Base-by-base conservation (phyloP, 768 basidiomycete species). In the Lentinula lateritia region DNA sequence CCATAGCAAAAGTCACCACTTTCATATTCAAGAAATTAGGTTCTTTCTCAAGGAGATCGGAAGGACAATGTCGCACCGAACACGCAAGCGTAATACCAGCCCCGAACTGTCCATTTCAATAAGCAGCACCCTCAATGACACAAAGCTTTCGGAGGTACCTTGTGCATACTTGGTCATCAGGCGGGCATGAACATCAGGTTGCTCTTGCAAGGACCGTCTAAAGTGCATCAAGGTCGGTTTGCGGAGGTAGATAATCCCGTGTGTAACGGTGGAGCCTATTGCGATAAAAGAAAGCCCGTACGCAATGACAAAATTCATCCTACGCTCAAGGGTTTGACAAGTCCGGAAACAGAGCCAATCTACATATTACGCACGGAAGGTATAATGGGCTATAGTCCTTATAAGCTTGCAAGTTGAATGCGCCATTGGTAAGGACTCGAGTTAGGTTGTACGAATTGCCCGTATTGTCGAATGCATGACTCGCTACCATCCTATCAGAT, bases 401-500 rank as follows among this genome's bases (percentile, higher is more conserved):
- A 18, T 61, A 61, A 8, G 77, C 79, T 2, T 71, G 73, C 23
- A 73, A 55, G 62, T 82, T 72, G 57, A 85, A 72, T 2, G 72
- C 73, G 3, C 72, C 73, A 36, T 77, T 70, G 39, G 66, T 34
- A 18, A 83, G 66, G 35, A 86, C 76, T 10, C 72, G 71, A 6
- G 67, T 63, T 50, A 83, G 74, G 64, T 83, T 72, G 69, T 82
- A 87, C 0, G 58, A 4, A 0, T 58, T 54, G 0, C 87, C 88
- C 0, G 76, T 83, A 68, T 89, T 87, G 67, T 90, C 89, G 64
- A 76, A 91, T 0, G 86, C 81, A 50, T 61, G 71, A 32, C 74
- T 73, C 0, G 86, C 79, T 1, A 70, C 88, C 72, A 78, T 72
- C 16, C 76, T 77, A 59, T 66, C 66, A 1, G 41, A 39, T 55